Conservation (phyloP, 441 rosid genomes). For the Brassica hybrid region DNA sequence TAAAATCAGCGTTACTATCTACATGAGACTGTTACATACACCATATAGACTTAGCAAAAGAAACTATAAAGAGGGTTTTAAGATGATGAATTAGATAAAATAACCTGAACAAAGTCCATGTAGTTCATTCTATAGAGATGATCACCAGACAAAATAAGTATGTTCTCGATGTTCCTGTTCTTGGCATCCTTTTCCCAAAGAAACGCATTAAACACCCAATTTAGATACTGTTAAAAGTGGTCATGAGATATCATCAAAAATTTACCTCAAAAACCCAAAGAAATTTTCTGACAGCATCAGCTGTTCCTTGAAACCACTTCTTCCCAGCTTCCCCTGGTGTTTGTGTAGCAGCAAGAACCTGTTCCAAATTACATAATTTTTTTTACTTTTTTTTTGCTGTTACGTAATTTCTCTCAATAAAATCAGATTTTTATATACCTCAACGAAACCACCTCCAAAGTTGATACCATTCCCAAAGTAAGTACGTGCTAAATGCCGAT, state of each 20-base stretch:
- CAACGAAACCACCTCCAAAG: constrained; percentile 96
- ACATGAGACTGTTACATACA: constrained; percentile 65
- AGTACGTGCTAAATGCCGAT: constrained; percentile 89
- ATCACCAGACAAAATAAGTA: constrained; percentile 85
- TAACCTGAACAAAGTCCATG: constrained; percentile 84
- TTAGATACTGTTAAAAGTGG: background rate
- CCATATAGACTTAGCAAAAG: constrained; percentile 14
- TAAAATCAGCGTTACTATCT: constrained; percentile 77
- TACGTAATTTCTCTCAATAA: background rate
- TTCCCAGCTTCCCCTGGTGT: constrained; percentile 91
- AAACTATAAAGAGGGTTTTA: background rate
- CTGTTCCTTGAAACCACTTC: constrained; percentile 98
- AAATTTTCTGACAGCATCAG: constrained; percentile 97
- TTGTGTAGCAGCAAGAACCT: constrained; percentile 98
- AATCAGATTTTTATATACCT: constrained; percentile 53
- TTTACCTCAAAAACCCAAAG: constrained; percentile 92
- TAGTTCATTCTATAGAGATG: constrained; percentile 97
- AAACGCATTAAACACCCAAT: background rate
- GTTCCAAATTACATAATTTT: constrained; percentile 19
- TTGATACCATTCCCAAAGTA: constrained; percentile 89
- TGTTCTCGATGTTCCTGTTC: constrained; percentile 77
- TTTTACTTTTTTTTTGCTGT: background rate
- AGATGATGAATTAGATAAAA: background rate
- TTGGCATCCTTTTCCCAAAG: constrained; percentile 70
- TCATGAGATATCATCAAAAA: constrained; percentile 6